Conservation (phyloP, 345 rosid genomes). For the Eucalyptus regnans region DNA sequence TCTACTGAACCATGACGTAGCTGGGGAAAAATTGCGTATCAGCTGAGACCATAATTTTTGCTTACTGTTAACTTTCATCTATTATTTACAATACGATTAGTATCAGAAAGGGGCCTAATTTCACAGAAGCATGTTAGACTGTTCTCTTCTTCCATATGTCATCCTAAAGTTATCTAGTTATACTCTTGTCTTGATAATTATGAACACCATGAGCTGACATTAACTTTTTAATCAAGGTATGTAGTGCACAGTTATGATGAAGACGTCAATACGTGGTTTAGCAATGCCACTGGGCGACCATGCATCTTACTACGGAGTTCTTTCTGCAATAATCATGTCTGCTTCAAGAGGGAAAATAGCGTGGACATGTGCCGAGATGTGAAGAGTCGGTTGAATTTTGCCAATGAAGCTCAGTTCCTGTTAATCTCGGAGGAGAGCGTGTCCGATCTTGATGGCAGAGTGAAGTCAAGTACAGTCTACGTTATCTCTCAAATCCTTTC, state of each 20-base stretch:
- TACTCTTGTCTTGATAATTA: neutral
- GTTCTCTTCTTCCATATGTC: neutral
- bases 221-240: conserved; percentile 27
- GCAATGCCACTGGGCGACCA: conserved; percentile 61
- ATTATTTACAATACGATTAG: neutral
- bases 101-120: neutral
- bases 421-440: conserved; percentile 79
- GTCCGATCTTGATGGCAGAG: conserved; percentile 55
- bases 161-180: neutral
- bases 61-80: neutral
- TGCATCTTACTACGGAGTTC: conserved; percentile 50
- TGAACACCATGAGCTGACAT: neutral
- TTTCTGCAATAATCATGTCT: conserved; percentile 11
- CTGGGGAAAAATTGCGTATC: neutral
- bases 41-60: neutral
- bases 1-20: neutral
- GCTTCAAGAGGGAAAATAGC: conserved; percentile 23
- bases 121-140: neutral
- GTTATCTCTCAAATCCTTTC: neutral
- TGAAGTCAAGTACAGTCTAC: conserved; percentile 34
- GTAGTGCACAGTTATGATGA: conserved; percentile 33
- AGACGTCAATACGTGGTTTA: conserved; percentile 66
- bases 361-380: conserved; percentile 49
- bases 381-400: conserved; percentile 50
- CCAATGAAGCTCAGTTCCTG: conserved; percentile 90